Evolutionary conservation across 345 rosid genomes (phyloP), one percentile per base, ranked within the genome.

Genomic region (Brassica carinata): DNA sequence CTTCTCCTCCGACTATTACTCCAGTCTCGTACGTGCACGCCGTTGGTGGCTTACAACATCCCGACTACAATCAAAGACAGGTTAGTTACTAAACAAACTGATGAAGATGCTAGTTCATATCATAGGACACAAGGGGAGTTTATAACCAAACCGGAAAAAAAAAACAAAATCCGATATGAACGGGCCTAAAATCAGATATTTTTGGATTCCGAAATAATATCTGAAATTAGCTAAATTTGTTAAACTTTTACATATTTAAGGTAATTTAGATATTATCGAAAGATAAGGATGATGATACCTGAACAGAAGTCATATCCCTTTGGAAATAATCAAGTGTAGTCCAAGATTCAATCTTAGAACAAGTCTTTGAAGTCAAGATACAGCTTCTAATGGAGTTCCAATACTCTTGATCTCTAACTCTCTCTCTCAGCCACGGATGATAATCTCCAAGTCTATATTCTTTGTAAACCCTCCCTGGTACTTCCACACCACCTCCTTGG

Each of bases 1-100:
- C 98, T 59, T 74, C 87, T 77, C 91, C 97, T 3, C 88, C 74
- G 36, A 73, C 87, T 64, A 71, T 36, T 1, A 89, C 85, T 59
- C 79, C 94, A 63, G 27, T 78, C 79, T 87, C 83, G 87, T 96
- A 94, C 51, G 76, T 82, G 72, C 99, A 96, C 19, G 93, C 80
- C 4, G 97, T 92, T 8, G 98, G 98, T 40, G 99, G 99, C 86
- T 94, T 96, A 73, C 99, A 96, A 57, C 98, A 96, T 67, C 99
- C 99, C 0, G 99, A 94, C 99, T 67, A 67, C 71, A 27, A 23
- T 14, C 1, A 64, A 64, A 64, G 19, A 30, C 38, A 64, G 31
- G 31, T 29, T 29, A 1, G 53, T 43, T 14, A 45, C 55, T 3
- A 11, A 45, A 29, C 4, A 63, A 62, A 27, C 7, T 62, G 36